Conservation (phyloP, 805 yeast species). For the Metschnikowia matae region DNA sequence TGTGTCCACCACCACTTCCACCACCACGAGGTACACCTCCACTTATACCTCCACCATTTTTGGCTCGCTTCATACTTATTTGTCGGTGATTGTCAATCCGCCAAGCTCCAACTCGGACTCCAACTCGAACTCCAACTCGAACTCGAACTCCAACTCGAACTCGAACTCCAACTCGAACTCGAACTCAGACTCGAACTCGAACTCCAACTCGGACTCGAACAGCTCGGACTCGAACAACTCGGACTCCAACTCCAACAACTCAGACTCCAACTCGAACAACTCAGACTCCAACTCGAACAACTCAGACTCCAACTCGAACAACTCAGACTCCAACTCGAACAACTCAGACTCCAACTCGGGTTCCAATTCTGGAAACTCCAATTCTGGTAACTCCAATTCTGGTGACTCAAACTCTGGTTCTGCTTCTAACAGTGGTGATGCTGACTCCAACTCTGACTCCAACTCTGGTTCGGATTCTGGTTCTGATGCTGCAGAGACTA, state of each 20-base stretch:
- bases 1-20: constrained; percentile 31
- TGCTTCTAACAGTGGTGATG: no score
- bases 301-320: background rate
- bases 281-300: no score
- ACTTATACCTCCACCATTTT: constrained; percentile 41
- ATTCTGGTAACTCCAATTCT: no score
- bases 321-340: background rate
- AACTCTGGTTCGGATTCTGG: no score
- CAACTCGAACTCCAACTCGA: background rate
- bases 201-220: background rate
- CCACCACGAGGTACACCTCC: constrained; percentile 40
- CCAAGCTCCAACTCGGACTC: background rate
- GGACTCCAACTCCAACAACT: no score
- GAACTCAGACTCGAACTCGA: background rate
- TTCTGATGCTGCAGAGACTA: background rate
- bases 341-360: background rate
- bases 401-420: background rate
- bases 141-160: background rate
- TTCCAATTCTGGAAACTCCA: background rate
- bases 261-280: background rate
- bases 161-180: background rate
- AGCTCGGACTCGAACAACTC: background rate
- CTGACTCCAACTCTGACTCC: no score
- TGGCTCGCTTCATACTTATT: constrained; percentile 34
- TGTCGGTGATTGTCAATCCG: constrained; percentile 10